phyloP scores from a whole-genome alignment of 208 protist genomes.

The Wallacemonas rigidus region DNA sequence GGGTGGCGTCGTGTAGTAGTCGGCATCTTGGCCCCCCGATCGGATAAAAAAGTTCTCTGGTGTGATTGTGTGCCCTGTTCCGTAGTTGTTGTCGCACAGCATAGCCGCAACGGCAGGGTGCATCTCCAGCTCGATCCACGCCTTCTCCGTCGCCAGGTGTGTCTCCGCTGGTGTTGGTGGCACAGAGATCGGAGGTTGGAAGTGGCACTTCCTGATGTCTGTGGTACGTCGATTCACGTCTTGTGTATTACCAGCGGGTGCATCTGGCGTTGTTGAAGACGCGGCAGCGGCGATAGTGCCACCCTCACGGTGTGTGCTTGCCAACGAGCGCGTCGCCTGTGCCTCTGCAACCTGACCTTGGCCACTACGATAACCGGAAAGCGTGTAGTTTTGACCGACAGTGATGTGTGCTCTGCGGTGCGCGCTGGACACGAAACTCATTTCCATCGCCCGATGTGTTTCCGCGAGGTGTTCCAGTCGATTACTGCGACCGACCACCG shows the following conservation, averaged over 20 bases:
- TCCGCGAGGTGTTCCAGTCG: not conserved
- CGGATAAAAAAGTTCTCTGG: constrained; percentile 20
- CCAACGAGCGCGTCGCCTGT: not conserved
- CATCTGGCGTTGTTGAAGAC: too few relatives aligned
- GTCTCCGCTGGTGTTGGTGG: not conserved
- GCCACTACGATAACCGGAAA: constrained; percentile 9
- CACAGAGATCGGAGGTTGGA: constrained; percentile 5
- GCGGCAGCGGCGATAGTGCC: not conserved
- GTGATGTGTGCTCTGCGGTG: not conserved
- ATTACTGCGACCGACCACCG: constrained; percentile 11
- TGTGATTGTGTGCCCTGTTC: constrained; percentile 6
- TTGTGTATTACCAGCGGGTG: too few relatives aligned
- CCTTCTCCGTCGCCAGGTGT: constrained; percentile 4
- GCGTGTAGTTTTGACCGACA: not conserved
- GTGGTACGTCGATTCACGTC: too few relatives aligned
- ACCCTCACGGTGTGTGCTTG: not conserved
- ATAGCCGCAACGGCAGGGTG: constrained; percentile 6
- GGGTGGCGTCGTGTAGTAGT: constrained; percentile 7
- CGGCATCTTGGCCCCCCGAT: constrained; percentile 5
- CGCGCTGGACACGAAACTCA: not conserved
- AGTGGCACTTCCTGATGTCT: not conserved
- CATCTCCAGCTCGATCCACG: constrained; percentile 10
- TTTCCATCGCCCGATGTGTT: constrained; percentile 8
- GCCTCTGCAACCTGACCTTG: not conserved
- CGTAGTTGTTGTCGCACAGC: constrained; percentile 5